Base-by-base conservation (phyloP, 371 early-diverging fungal species). In the Mucor piriformis region DNA sequence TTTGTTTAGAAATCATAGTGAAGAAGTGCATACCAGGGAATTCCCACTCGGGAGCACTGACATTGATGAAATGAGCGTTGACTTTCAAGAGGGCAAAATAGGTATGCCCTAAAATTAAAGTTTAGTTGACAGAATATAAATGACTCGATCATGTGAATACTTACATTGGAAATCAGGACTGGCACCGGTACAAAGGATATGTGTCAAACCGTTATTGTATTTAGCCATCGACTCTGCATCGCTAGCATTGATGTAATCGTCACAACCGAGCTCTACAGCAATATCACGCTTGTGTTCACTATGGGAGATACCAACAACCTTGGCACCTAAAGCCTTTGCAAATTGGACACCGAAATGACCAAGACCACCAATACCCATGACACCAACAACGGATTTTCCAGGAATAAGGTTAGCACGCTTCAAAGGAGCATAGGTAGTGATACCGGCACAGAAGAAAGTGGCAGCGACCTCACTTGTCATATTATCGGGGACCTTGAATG, bases 321-420 rank as follows among this genome's bases (percentile, higher is more conserved):
- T 76, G 27, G 88, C 85, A 25, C 92, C 91, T 64, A 81, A 66
- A 13, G 78, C 78, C 50, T 74, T 72, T 32, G 83, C 84, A 64
- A 72, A 88, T 57, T 85, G 82, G 3, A 69, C 59, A 33, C 80
- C 90, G 72, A 87, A 75, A 42, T 90, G 90, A 33, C 91, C 91
- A 11, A 91, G 72, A 37, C 88, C 89, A 56, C 88, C 88, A 54
- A 73, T 72, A 67, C 47, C 82, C 53, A 85, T 68, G 51, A 85
- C 85, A 72, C 84, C 87, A 47, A 86, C 63, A 40, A 70, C 70
- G 3, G 74, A 69, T 18, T 65, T 73, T 15, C 51, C 80, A 78
- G 35, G 73, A 69, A 59, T 80, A 56, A 77, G 61, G 76, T 37
- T 74, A 70, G 47, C 74, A 69, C 21, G 57, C 60, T 71, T 74